phyloP scores from a whole-genome alignment of 768 basidiomycete genomes.

The Mycena epipterygia region DNA sequence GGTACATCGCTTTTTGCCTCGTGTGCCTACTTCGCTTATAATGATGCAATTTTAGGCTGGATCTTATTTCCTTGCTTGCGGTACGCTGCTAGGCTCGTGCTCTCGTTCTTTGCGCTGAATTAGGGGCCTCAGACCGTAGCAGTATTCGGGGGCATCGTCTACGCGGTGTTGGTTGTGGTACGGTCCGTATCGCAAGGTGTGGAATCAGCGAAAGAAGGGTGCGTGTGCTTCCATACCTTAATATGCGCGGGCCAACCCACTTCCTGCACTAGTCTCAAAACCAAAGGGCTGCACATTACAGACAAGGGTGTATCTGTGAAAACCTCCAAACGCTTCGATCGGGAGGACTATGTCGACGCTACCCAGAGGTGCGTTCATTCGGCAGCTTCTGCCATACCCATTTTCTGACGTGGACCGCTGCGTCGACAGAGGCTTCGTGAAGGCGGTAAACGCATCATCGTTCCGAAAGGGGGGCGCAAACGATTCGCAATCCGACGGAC shows the following conservation, averaged over 20 bases:
- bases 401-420: not conserved
- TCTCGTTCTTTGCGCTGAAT: not conserved
- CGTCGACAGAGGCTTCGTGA: slow-evolving; percentile 63
- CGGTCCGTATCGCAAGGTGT: slow-evolving; percentile 57
- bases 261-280: slow-evolving; percentile 61
- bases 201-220: slow-evolving; percentile 69
- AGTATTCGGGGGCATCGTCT: slow-evolving; percentile 61
- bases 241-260: not conserved
- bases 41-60: slow-evolving; percentile 4
- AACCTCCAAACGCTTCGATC: slow-evolving; percentile 69
- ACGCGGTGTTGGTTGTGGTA: slow-evolving; percentile 55
- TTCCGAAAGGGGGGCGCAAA: slow-evolving; percentile 48
- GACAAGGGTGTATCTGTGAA: slow-evolving; percentile 75
- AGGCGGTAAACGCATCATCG: slow-evolving; percentile 62
- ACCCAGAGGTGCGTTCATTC: slow-evolving; percentile 70
- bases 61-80: slow-evolving; percentile 22
- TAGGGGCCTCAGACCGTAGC: slow-evolving; percentile 55
- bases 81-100: not conserved
- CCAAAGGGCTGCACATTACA: slow-evolving; percentile 69
- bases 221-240: slow-evolving; percentile 32
- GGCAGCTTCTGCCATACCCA: not conserved
- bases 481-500: slow-evolving; percentile 6
- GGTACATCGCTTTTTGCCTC: not conserved
- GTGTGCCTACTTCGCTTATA: not conserved
- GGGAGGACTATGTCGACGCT: slow-evolving; percentile 78